phyloP scores from a whole-genome alignment of 805 yeast genomes.

The Metschnikowia continentalis region DNA sequence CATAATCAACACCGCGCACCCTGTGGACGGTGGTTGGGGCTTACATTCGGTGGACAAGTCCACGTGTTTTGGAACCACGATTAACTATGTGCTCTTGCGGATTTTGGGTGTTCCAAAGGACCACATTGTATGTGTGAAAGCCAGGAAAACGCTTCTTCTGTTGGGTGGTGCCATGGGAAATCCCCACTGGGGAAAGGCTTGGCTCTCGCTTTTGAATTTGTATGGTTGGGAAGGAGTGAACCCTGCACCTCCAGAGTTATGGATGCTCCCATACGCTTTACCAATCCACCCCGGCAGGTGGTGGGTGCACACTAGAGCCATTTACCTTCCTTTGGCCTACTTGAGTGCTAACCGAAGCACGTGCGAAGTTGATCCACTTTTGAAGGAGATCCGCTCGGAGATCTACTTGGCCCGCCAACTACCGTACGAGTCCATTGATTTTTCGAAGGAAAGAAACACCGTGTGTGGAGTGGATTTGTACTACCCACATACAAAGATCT shows the following conservation, averaged over 20 bases:
- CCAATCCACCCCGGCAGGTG: slow-evolving; percentile 94
- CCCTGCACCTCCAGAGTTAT: slow-evolving; percentile 95
- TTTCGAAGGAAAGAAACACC: slow-evolving; percentile 65
- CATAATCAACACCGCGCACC: slow-evolving; percentile 87
- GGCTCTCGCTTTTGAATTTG: slow-evolving; percentile 75
- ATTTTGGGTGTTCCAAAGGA: slow-evolving; percentile 68
- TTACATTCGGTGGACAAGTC: slow-evolving; percentile 87
- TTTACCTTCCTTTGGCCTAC: slow-evolving; percentile 84
- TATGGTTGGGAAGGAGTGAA: slow-evolving; percentile 96
- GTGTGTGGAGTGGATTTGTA: slow-evolving; percentile 91
- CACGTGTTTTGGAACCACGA: slow-evolving; percentile 90
- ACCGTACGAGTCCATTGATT: slow-evolving; percentile 66
- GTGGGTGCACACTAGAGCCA: slow-evolving; percentile 99
- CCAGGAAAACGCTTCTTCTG: slow-evolving; percentile 61
- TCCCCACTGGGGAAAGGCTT: slow-evolving; percentile 98
- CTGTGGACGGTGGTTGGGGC: slow-evolving; percentile 99
- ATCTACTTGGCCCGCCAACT: slow-evolving; percentile 51
- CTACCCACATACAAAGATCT: slow-evolving; percentile 77
- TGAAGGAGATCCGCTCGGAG: slow-evolving; percentile 67
- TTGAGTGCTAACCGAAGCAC: slow-evolving; percentile 52
- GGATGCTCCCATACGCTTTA: slow-evolving; percentile 75
- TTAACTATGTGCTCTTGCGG: slow-evolving; percentile 80
- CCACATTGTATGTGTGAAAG: slow-evolving; percentile 76
- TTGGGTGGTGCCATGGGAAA: slow-evolving; percentile 86
- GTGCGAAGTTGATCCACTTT: slow-evolving; percentile 60